Evolutionary conservation across 768 basidiomycete genomes (phyloP).

Genomic region (Pulveroboletus sp.): DNA sequence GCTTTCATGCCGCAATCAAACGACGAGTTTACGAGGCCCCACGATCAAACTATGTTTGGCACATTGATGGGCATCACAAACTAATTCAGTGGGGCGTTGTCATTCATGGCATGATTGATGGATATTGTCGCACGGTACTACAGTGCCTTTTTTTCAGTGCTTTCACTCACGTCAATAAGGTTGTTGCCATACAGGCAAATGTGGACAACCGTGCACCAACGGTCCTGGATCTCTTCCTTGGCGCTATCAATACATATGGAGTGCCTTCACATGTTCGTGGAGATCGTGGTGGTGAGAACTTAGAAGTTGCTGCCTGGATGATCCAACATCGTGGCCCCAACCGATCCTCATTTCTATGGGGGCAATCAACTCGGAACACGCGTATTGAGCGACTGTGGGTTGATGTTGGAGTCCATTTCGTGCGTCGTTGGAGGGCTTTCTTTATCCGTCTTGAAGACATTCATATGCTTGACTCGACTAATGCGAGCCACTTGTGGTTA

Average conservation of each 20-base stretch:
- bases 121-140: slow-evolving; percentile 28
- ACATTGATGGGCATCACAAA: slow-evolving; percentile 26
- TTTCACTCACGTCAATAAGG: slow-evolving; percentile 1
- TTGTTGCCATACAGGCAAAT: slow-evolving; percentile 20
- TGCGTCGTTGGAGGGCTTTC: slow-evolving; percentile 38
- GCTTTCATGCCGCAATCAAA: background rate
- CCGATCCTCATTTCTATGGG: slow-evolving; percentile 28
- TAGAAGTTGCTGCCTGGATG: slow-evolving; percentile 27
- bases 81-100: slow-evolving; percentile 24
- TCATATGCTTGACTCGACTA: slow-evolving; percentile 32
- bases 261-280: slow-evolving; percentile 24
- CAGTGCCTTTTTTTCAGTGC: background rate
- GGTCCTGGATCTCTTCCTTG: slow-evolving; percentile 22
- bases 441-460: slow-evolving; percentile 35
- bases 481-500: slow-evolving; percentile 41
- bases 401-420: slow-evolving; percentile 40
- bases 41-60: slow-evolving; percentile 21
- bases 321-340: slow-evolving; percentile 23
- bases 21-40: slow-evolving; percentile 3
- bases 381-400: slow-evolving; percentile 45
- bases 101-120: slow-evolving; percentile 27
- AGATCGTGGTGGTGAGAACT: slow-evolving; percentile 30
- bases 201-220: slow-evolving; percentile 26
- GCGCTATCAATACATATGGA: slow-evolving; percentile 11
- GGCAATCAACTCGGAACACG: slow-evolving; percentile 39